Conservation (phyloP, 31 red algal species). For the Asparagopsis taxiformis region DNA sequence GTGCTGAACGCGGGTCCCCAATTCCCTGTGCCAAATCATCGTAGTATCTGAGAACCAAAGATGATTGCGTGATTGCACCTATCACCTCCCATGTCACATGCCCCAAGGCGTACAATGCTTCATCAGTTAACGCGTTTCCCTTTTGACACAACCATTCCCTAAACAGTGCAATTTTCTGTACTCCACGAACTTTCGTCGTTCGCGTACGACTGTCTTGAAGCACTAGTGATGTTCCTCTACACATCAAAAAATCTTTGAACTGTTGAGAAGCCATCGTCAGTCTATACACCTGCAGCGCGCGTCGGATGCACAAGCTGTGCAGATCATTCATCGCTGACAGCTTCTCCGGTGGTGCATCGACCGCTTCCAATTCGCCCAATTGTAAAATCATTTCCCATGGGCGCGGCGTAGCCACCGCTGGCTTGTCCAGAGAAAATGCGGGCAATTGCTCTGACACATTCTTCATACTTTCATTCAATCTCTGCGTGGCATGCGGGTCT, state of each 20-base stretch:
- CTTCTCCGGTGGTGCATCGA: neutral
- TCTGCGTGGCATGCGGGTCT: conserved; percentile 17
- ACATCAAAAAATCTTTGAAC: conserved; percentile 45
- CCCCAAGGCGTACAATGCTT: conserved; percentile 62
- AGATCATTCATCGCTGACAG: conserved; percentile 9
- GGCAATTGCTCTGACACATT: neutral
- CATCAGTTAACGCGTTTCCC: conserved; percentile 32
- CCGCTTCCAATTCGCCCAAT: neutral
- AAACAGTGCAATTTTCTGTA: conserved; percentile 37
- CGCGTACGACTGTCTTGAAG: conserved; percentile 25
- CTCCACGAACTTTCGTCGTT: conserved; percentile 17
- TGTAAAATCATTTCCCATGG: conserved; percentile 10
- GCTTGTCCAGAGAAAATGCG: neutral
- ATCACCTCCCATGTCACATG: conserved; percentile 81
- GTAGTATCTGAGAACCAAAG: conserved; percentile 65
- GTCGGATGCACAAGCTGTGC: conserved; percentile 21
- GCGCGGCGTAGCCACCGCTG: neutral
- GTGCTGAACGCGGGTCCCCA: conserved; percentile 35
- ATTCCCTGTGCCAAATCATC: conserved; percentile 24
- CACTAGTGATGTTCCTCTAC: conserved; percentile 21
- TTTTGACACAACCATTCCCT: conserved; percentile 46
- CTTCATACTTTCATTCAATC: conserved; percentile 14
- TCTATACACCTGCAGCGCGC: conserved; percentile 28
- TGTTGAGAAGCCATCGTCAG: conserved; percentile 8
- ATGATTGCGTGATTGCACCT: conserved; percentile 63